Base-by-base conservation (phyloP, 73 alveolate genomes). In the Effrenium voratum region DNA sequence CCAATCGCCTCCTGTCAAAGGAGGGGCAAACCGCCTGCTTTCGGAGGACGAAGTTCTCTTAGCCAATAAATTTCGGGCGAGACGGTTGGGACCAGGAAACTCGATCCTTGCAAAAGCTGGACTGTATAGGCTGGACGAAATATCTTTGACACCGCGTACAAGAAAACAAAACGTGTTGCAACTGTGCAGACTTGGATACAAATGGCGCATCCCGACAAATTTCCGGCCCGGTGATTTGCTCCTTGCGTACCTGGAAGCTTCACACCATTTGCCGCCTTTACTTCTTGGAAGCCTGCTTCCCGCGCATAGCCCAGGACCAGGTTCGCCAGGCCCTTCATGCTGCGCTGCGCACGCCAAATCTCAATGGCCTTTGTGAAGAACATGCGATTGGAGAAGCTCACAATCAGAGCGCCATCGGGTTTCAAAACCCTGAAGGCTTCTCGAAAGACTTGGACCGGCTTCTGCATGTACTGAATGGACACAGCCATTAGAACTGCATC, bases 331-430 rank as follows among this genome's bases (percentile, higher is more conserved):
- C 82, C 88, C 19, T 52, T 72, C 86, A 88, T 88, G 30, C 40
- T 66, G 43, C 63, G 50, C 73, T 88, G 96, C 19, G 96, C 46
- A 6, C 96, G 96, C 96, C 96, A 88, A 34, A 47, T 73, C 34
- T 88, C 96, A 32, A 68, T 73, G 59, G 91, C 98, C 66, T 92
- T 92, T 22, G 98, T 92, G 55, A 92, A 92, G 88, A 92, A 92
- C 98, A 92, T 92, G 44, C 98, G 98, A 66, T 92, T 92, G 79
- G 98, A 92, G 91, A 92, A 92, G 75, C 98, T 92, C 40, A 92
- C 98, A 28, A 92, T 92, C 59, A 76, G 38, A 6, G 28, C 57
- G 22, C 98, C 98, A 40, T 92, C 98, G 6, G 97, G 87, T 8
- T 73, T 66, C 68, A 66, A 28, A 15, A 79, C 90, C 70, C 92